These are phyloP conservation scores for Aureobasidium uvarum DNA, from an alignment of 2,329 filamentous ascomycete genomes.

Conservation along the genomic window DNA sequence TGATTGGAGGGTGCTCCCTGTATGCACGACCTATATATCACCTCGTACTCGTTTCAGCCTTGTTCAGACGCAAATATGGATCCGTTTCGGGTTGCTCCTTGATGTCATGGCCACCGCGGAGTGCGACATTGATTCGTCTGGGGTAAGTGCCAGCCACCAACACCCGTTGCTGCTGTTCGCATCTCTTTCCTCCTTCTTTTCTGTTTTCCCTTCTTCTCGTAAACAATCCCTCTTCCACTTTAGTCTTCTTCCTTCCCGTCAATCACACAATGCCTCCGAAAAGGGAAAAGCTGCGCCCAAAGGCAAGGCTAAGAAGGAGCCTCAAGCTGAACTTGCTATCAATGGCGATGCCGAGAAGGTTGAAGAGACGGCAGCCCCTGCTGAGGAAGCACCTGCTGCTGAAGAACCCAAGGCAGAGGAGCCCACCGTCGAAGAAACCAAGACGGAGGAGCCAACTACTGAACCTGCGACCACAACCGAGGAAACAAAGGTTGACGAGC, in stretches of 20 bases:
- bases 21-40: neutral
- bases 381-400: conserved; percentile 1
- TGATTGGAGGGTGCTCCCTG: neutral
- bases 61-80: neutral
- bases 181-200: neutral
- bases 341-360: conserved; percentile 12
- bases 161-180: conserved; percentile 9
- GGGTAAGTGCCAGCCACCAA: conserved; percentile 24
- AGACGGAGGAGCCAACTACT: neutral
- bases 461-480: neutral
- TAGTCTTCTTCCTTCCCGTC: neutral
- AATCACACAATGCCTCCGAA: conserved; percentile 29
- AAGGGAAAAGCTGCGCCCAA: conserved; percentile 25
- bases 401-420: conserved; percentile 16
- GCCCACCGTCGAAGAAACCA: neutral
- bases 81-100: conserved; percentile 11
- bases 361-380: neutral
- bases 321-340: conserved; percentile 6
- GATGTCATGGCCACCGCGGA: conserved; percentile 14
- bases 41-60: conserved; percentile 11
- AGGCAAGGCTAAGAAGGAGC: conserved; percentile 20
- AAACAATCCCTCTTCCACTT: neutral
- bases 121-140: conserved; percentile 20
- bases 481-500: neutral
- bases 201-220: neutral